Conservation (phyloP, 257 asterid genomes). For the Ballota nigra region DNA sequence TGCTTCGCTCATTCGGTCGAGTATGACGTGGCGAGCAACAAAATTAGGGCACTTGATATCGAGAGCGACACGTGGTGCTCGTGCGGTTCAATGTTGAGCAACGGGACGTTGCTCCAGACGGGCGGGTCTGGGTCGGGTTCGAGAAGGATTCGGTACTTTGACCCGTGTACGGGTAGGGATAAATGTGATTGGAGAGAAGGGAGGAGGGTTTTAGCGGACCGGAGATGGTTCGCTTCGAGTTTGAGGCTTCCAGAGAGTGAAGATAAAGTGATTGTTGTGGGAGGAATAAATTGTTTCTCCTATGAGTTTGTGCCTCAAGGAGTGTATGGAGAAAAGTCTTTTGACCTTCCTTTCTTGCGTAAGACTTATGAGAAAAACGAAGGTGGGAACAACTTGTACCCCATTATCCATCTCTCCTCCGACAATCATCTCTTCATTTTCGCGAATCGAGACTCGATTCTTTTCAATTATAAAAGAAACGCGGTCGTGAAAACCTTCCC, state of each 20-base stretch:
- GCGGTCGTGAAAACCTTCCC: constrained; percentile 47
- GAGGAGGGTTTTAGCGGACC: constrained; percentile 23
- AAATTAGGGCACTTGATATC: constrained; percentile 44
- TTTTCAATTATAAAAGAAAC: constrained; percentile 45
- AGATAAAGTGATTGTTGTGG: constrained; percentile 51
- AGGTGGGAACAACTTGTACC: constrained; percentile 54
- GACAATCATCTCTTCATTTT: constrained; percentile 61
- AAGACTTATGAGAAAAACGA: constrained; percentile 27
- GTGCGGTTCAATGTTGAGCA: constrained; percentile 55
- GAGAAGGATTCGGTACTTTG: constrained; percentile 31
- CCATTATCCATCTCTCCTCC: constrained; percentile 62
- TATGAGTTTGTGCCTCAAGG: constrained; percentile 59
- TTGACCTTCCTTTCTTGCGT: constrained; percentile 46
- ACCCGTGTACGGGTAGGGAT: constrained; percentile 32
- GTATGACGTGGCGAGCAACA: constrained; percentile 39
- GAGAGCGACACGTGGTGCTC: constrained; percentile 50
- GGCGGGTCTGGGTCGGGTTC: constrained; percentile 57
- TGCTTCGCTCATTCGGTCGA: constrained; percentile 68
- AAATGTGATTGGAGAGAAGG: constrained; percentile 53
- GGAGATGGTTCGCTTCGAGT: constrained; percentile 55
- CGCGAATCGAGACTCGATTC: constrained; percentile 60
- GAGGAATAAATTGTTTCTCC: constrained; percentile 40
- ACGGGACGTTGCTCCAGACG: constrained; percentile 47
- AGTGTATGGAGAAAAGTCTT: constrained; percentile 11
- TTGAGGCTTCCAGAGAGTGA: constrained; percentile 43